These are phyloP conservation scores for Phialophora tarda DNA, from an alignment of 2,329 filamentous ascomycete species.

Conservation along the genomic window DNA sequence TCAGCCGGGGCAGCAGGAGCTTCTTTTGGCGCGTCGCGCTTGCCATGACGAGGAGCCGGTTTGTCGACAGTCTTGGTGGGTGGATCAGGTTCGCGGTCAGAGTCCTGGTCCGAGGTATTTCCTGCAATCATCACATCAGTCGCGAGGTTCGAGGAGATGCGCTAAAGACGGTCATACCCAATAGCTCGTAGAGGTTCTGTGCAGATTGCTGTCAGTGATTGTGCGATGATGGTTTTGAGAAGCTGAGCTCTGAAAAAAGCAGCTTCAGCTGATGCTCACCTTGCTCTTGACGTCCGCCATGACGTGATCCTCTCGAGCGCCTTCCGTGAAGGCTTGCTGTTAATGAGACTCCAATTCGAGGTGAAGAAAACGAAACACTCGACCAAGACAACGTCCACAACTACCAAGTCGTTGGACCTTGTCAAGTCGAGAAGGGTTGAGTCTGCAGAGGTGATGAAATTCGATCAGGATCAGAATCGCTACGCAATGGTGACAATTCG, in stretches of 20 bases:
- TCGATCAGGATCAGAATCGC: neutral
- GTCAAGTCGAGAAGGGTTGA: constrained; percentile 37
- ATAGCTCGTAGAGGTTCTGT: constrained; percentile 97
- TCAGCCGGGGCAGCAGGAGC: constrained; percentile 65
- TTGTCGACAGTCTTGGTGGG: constrained; percentile 91
- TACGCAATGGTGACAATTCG: neutral
- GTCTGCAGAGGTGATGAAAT: constrained; percentile 26
- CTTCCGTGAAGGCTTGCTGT: constrained; percentile 58
- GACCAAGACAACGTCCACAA: constrained; percentile 38
- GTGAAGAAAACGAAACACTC: constrained; percentile 29
- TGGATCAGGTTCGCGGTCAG: constrained; percentile 75
- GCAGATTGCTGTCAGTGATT: constrained; percentile 32
- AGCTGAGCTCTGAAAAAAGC: constrained; percentile 27
- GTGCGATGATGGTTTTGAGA: constrained; percentile 13
- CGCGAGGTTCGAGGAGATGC: constrained; percentile 24
- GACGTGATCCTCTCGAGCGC: constrained; percentile 55
- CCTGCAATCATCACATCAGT: constrained; percentile 51
- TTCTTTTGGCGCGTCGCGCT: constrained; percentile 84
- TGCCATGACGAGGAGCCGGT: constrained; percentile 74
- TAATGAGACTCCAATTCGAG: constrained; percentile 54
- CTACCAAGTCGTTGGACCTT: constrained; percentile 33
- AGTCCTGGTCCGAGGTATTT: constrained; percentile 72
- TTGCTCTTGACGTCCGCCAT: constrained; percentile 61
- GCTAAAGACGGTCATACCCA: constrained; percentile 69
- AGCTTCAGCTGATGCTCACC: constrained; percentile 46